These are phyloP conservation scores for Plasmopara viticola DNA, from an alignment of 352 stramenopile species.

Conservation along the genomic window DNA sequence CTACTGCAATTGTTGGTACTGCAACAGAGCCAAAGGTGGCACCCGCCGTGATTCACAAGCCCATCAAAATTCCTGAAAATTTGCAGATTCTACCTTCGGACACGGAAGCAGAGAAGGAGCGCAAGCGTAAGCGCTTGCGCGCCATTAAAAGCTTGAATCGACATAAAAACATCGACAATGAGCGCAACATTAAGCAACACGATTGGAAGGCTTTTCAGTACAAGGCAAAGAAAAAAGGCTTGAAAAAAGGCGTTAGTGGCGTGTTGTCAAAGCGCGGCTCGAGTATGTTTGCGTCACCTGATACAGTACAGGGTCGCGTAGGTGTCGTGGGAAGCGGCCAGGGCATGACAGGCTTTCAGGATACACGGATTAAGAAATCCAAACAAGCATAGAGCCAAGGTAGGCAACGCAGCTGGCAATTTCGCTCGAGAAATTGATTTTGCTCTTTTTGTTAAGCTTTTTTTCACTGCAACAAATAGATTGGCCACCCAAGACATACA, in stretches of 20 bases:
- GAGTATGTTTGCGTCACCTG: constrained; percentile 87
- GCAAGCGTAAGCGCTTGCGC: constrained; percentile 76
- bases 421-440: no score
- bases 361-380: constrained; percentile 60
- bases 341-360: constrained; percentile 78
- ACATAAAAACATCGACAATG: constrained; percentile 81
- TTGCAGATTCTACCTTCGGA: constrained; percentile 78
- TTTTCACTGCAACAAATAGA: no score
- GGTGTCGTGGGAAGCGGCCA: constrained; percentile 84
- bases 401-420: no score
- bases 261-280: constrained; percentile 73
- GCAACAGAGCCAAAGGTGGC: constrained; percentile 25
- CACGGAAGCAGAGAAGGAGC: constrained; percentile 78
- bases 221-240: constrained; percentile 74
- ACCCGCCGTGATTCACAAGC: constrained; percentile 52
- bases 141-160: constrained; percentile 85
- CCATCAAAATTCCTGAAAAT: constrained; percentile 84
- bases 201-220: constrained; percentile 83
- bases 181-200: constrained; percentile 77
- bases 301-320: constrained; percentile 74
- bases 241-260: constrained; percentile 56
- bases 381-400: constrained; percentile 22
- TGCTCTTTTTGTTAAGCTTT: no score
- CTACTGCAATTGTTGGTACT: constrained; percentile 10
- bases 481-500: no score